A percentile compares a stretch with the other conserved stretches of the same genome.
Conservation (phyloP, 495 filamentous ascomycete species). For the Daldinia grandis region DNA sequence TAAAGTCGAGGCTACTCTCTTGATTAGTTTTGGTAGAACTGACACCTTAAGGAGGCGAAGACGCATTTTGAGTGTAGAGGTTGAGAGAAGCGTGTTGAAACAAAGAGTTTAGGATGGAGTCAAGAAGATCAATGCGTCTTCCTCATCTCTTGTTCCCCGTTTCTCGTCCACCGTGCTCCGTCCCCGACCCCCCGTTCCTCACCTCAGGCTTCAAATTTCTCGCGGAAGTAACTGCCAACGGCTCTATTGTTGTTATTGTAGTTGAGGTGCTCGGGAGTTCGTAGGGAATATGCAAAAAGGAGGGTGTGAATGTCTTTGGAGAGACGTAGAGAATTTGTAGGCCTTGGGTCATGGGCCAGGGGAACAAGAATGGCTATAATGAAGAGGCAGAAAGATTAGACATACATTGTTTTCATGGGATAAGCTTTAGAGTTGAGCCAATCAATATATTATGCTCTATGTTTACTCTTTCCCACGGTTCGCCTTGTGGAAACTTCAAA, state of each 20-base stretch:
- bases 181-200: slow-evolving; percentile 4
- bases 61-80: slow-evolving; percentile 26
- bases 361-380: not conserved
- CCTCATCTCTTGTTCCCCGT: not conserved
- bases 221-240: not conserved
- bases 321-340: not conserved
- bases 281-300: not conserved
- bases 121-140: not conserved
- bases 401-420: slow-evolving; percentile 30
- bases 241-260: not conserved
- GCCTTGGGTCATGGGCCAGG: not conserved
- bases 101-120: slow-evolving; percentile 16
- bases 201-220: not conserved
- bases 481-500: slow-evolving; percentile 13
- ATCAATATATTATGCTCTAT: slow-evolving; percentile 3
- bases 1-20: slow-evolving; percentile 36
- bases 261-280: not conserved
- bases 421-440: not conserved
- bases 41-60: slow-evolving; percentile 18
- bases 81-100: slow-evolving; percentile 21
- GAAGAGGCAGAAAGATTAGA: slow-evolving; percentile 9
- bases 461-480: slow-evolving; percentile 19
- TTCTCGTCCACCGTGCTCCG: not conserved
- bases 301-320: not conserved
- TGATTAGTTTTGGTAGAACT: slow-evolving; percentile 39